Conservation (phyloP, 73 alveolate genomes). For the Tetrahymena thermophila region DNA sequence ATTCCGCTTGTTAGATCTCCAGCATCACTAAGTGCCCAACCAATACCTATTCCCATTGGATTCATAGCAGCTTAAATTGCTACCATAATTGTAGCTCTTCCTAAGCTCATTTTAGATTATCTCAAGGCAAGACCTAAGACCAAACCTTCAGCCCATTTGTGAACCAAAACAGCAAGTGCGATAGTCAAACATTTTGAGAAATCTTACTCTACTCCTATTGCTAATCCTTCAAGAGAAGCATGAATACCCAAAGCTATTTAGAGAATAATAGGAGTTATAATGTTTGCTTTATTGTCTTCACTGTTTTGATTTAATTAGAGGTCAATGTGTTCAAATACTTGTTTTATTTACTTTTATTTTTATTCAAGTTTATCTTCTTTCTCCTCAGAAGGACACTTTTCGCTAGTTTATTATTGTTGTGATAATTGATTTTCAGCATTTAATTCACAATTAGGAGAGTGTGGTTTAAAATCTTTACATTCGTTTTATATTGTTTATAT, state of each 20-base stretch:
- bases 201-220: slow-evolving; percentile 26
- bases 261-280: slow-evolving; percentile 6
- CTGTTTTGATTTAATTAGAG: not conserved
- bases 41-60: slow-evolving; percentile 70
- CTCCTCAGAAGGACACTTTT: not conserved
- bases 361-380: not conserved
- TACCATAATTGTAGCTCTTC: slow-evolving; percentile 36
- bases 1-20: slow-evolving; percentile 60
- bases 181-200: slow-evolving; percentile 13
- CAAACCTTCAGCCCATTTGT: slow-evolving; percentile 53
- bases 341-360: not conserved
- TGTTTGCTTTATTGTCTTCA: not conserved
- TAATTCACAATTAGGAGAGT: not conserved
- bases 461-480: not conserved
- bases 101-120: not conserved
- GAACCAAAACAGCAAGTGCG: slow-evolving; percentile 41
- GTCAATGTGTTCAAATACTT: not conserved
- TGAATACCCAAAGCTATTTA: slow-evolving; percentile 37
- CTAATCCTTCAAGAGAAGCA: slow-evolving; percentile 36
- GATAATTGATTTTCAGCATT: not conserved
- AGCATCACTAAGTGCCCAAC: slow-evolving; percentile 57
- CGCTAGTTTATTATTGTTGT: not conserved
- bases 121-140: slow-evolving; percentile 30
- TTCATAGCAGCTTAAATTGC: slow-evolving; percentile 56
- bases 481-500: not conserved